Evolutionary conservation across 176 grass and related monocot genomes (phyloP).

Genomic region (Canna indica): DNA sequence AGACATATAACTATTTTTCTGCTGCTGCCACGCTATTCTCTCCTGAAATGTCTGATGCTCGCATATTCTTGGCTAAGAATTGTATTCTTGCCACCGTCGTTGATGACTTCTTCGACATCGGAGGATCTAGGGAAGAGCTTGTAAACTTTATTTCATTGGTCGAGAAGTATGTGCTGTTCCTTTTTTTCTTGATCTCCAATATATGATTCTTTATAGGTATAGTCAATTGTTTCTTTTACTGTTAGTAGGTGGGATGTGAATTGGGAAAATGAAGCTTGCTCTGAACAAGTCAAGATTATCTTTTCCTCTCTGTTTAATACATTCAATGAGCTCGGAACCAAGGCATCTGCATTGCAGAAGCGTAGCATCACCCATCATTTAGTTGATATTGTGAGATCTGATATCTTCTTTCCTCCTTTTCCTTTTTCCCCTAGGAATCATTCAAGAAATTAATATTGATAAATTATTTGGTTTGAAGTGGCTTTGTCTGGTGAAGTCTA

Average conservation of each 20-base stretch:
- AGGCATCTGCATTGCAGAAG: conserved; percentile 43
- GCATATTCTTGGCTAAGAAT: conserved; percentile 54
- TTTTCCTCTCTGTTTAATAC: conserved; percentile 47
- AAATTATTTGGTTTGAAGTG: conserved; percentile 28
- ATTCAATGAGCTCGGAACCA: conserved; percentile 48
- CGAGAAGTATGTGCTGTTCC: conserved; percentile 38
- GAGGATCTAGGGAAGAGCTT: conserved; percentile 61
- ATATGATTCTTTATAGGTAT: not conserved
- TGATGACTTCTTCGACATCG: conserved; percentile 77
- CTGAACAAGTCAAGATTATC: conserved; percentile 58
- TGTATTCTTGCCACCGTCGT: conserved; percentile 47
- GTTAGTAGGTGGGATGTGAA: conserved; percentile 61
- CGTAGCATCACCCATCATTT: conserved; percentile 43
- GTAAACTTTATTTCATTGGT: conserved; percentile 44
- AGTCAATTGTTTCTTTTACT: not conserved
- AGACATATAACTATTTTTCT: conserved; percentile 58
- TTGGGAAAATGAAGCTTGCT: conserved; percentile 33
- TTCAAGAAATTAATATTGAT: not conserved
- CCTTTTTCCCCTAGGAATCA: no score
- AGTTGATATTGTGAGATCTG: conserved; percentile 39
- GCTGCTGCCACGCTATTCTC: conserved; percentile 47
- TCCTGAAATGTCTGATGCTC: conserved; percentile 43
- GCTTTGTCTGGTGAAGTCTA: conserved; percentile 40
- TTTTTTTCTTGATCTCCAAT: not conserved
- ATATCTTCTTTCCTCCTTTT: not conserved